Evolutionary conservation across 345 rosid genomes (phyloP).

Genomic region (Garcia nutans): DNA sequence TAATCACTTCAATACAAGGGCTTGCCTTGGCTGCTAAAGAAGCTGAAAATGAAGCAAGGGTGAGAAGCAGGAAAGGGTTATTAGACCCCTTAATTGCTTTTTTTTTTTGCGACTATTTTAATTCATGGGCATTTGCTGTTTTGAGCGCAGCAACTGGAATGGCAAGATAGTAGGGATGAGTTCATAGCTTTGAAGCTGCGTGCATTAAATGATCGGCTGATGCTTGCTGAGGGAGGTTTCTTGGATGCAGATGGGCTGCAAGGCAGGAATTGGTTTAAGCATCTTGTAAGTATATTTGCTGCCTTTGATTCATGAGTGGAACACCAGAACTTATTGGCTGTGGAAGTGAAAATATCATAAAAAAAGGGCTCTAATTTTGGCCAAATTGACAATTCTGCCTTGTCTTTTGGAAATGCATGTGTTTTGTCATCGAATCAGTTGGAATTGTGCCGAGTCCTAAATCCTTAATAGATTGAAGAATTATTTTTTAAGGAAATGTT

Average conservation of each 20-base stretch:
- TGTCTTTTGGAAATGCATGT: too few species aligned
- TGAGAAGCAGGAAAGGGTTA: slow-evolving; percentile 14
- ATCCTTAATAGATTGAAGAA: too few species aligned
- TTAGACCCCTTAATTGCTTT: not conserved
- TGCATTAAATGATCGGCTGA: slow-evolving; percentile 73
- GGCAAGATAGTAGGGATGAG: slow-evolving; percentile 29
- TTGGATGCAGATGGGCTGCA: slow-evolving; percentile 71
- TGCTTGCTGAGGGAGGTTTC: slow-evolving; percentile 93
- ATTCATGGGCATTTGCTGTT: not conserved
- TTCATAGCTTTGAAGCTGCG: slow-evolving; percentile 40
- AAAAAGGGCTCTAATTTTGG: not conserved
- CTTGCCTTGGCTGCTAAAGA: slow-evolving; percentile 56
- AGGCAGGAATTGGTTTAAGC: slow-evolving; percentile 88
- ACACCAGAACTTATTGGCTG: not conserved
- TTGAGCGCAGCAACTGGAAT: slow-evolving; percentile 50
- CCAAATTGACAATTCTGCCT: too few species aligned
- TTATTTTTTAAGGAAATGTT: too few species aligned
- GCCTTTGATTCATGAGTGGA: not conserved
- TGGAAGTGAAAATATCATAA: not conserved
- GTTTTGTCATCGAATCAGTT: too few species aligned
- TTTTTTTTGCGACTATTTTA: not conserved
- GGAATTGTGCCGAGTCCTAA: too few species aligned
- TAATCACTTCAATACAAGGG: slow-evolving; percentile 56
- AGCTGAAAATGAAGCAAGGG: slow-evolving; percentile 62
- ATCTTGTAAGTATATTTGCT: slow-evolving; percentile 64